A percentile compares a stretch with the other conserved stretches of the same genome.
These are phyloP conservation scores for Bothriochloa decipiens DNA, from an alignment of 176 grass and related monocot genomes.

Conservation along the genomic window DNA sequence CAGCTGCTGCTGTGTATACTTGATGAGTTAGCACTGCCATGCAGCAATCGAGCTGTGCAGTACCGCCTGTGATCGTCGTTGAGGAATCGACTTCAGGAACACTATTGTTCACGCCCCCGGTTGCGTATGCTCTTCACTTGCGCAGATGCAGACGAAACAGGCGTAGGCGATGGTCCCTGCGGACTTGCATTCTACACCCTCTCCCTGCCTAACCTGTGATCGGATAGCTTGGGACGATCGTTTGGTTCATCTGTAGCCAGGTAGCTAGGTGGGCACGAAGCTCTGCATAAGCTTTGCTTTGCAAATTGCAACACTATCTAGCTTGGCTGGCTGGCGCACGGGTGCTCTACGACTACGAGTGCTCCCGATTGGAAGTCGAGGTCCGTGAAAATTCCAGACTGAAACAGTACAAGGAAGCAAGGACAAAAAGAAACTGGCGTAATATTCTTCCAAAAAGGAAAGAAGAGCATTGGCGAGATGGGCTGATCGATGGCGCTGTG, in stretches of 20 bases:
- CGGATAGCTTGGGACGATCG: too few relatives aligned
- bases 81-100: slow-evolving; percentile 20
- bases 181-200: too few relatives aligned
- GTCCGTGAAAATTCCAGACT: not conserved
- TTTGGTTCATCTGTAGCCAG: not conserved
- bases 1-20: not conserved
- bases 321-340: not conserved
- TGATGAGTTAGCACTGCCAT: not conserved
- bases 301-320: too few relatives aligned
- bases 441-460: not conserved
- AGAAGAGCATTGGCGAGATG: not conserved
- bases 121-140: slow-evolving; percentile 6
- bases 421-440: not conserved
- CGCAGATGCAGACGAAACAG: not conserved
- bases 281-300: too few relatives aligned
- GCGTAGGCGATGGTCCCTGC: not conserved
- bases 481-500: not conserved
- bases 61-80: not conserved
- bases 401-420: not conserved
- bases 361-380: not conserved
- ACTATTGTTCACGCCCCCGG: not conserved
- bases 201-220: too few relatives aligned
- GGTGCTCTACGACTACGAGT: not conserved
- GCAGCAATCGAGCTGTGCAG: not conserved
- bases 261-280: not conserved